These are phyloP conservation scores for Exophiala sp. DNA, from an alignment of 2,329 filamentous ascomycete genomes.

Conservation along the genomic window DNA sequence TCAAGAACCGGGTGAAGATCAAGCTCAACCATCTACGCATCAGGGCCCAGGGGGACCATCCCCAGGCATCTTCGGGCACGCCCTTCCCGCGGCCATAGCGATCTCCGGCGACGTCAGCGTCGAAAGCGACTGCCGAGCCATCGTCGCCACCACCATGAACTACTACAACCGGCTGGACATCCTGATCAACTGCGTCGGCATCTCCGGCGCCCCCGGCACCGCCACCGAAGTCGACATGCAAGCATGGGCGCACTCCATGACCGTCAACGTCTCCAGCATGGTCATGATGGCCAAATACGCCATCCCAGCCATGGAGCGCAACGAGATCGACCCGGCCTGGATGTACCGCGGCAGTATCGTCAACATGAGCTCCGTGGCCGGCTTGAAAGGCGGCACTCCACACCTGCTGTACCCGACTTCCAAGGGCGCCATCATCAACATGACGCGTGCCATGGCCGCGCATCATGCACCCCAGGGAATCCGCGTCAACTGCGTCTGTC, in stretches of 20 bases:
- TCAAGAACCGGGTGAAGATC: no score
- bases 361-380: slow-evolving; percentile 59
- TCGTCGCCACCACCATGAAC: slow-evolving; percentile 39
- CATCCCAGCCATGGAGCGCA: slow-evolving; percentile 55
- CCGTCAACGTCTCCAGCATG: slow-evolving; percentile 61
- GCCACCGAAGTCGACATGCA: slow-evolving; percentile 56
- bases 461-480: slow-evolving; percentile 49
- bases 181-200: slow-evolving; percentile 59
- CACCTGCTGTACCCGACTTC: slow-evolving; percentile 50
- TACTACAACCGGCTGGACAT: slow-evolving; percentile 56
- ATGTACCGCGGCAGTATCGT: slow-evolving; percentile 48
- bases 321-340: slow-evolving; percentile 38
- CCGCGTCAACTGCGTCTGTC: slow-evolving; percentile 52
- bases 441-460: slow-evolving; percentile 52
- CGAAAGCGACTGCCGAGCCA: slow-evolving; percentile 46
- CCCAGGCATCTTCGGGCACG: no score
- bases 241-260: slow-evolving; percentile 52
- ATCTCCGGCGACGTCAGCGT: slow-evolving; percentile 52
- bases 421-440: slow-evolving; percentile 51
- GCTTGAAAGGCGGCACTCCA: slow-evolving; percentile 50
- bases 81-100: slow-evolving; percentile 24
- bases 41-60: no score
- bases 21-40: no score
- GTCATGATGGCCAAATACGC: slow-evolving; percentile 58
- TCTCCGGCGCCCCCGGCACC: slow-evolving; percentile 54